Evolutionary conservation across 2,329 filamentous ascomycete species (phyloP), one percentile per base, ranked within the genome.

Genomic region (Cercospora brassicicola): DNA sequence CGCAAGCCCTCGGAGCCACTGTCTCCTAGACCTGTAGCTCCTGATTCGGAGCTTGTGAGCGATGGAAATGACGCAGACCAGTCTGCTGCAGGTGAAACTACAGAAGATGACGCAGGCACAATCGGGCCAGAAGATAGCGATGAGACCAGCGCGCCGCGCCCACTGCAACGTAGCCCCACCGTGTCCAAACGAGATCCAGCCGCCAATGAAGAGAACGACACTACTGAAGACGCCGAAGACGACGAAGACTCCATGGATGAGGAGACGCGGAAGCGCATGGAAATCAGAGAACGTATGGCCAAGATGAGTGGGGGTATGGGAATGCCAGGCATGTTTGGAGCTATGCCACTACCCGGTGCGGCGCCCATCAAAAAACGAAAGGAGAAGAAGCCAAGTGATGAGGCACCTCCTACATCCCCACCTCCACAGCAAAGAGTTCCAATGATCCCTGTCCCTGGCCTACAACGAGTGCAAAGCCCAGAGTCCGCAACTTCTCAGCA

Each of bases 301-400:
- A 97, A 97, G 82, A 95, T 99, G 91, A 96, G 94, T 73, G 94
- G 94, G 65, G 94, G 94, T 23, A 97, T 97, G 92, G 93, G 93
- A 57, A 96, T 98, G 90, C 89, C 93, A 78, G 92, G 93, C 74
- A 95, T 98, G 89, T 88, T 89, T 39, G 87, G 86, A 42, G 88
- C 88, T 68, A 87, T 93, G 78, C 86, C 89, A 15, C 86, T 90
- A 81, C 82, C 85, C 67, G 81, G 72, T 72, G 76, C 63, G 64
- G 77, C 79, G 55, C 78, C 82, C 60, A 83, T 83, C 72, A 88
- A 86, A 75, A 82, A 84, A 42, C 85, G 84, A 74, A 76, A 72
- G 70, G 77, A 79, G 53, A 78, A 76, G 65, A 79, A 77, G 72
- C 73, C 77, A 31, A 76, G 72, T 2, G 81, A 79, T 23, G 81